A percentile compares a stretch with the other conserved stretches of the same genome.
Evolutionary conservation across 495 filamentous ascomycete genomes (phyloP).

Genomic region (Penicillium maclennaniae): DNA sequence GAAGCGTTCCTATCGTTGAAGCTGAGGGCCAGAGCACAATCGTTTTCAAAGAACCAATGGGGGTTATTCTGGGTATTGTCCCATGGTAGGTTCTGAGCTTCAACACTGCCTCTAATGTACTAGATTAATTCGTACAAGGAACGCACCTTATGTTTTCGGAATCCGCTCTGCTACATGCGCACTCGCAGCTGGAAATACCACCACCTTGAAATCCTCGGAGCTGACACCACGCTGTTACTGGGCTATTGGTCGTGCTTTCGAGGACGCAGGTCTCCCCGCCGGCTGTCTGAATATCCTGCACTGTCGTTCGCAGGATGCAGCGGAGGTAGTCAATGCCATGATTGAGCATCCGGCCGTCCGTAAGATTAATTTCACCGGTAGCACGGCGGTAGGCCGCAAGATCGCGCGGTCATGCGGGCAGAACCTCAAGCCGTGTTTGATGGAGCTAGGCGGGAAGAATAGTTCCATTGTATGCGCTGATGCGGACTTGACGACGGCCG

Average conservation of each 20-base stretch:
- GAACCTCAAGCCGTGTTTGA: slow-evolving; percentile 55
- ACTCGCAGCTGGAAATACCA: slow-evolving; percentile 78
- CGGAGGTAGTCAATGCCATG: slow-evolving; percentile 51
- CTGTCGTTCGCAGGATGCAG: slow-evolving; percentile 49
- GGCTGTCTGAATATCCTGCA: slow-evolving; percentile 54
- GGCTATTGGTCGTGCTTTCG: slow-evolving; percentile 62
- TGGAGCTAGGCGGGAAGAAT: slow-evolving; percentile 62
- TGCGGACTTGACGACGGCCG: slow-evolving; percentile 52
- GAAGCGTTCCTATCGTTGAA: slow-evolving; percentile 57
- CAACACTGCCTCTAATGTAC: neutral
- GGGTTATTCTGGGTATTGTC: slow-evolving; percentile 75
- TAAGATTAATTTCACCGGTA: slow-evolving; percentile 62
- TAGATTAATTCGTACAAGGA: slow-evolving; percentile 43
- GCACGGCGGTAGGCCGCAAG: slow-evolving; percentile 53
- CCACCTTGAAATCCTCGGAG: slow-evolving; percentile 72
- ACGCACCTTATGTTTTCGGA: slow-evolving; percentile 61
- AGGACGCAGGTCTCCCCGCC: slow-evolving; percentile 65
- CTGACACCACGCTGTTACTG: slow-evolving; percentile 68
- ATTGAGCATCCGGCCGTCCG: slow-evolving; percentile 54
- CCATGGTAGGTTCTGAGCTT: slow-evolving; percentile 60
- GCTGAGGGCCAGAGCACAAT: slow-evolving; percentile 58
- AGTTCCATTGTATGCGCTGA: slow-evolving; percentile 56
- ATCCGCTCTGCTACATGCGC: slow-evolving; percentile 68
- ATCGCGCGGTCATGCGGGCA: slow-evolving; percentile 50
- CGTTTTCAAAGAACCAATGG: slow-evolving; percentile 73